These are phyloP conservation scores for Diutina neorugosa DNA, from an alignment of 1,139 yeast species.

Conservation along the genomic window DNA sequence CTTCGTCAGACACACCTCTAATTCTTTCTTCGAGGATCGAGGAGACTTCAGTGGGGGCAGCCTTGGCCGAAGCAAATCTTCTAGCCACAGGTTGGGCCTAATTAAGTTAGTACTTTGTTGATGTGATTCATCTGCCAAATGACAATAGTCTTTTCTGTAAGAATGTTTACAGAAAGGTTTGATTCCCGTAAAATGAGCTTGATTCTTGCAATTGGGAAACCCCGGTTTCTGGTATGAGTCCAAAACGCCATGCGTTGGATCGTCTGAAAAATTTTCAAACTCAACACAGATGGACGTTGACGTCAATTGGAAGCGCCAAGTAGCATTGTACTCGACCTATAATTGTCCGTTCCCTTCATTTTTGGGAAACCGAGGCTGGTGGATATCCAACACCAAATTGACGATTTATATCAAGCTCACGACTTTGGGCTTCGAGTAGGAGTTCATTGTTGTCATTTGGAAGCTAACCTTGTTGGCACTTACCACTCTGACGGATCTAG, in stretches of 20 bases:
- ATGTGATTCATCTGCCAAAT: background rate
- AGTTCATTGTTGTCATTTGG: background rate
- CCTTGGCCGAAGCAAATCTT: conserved; percentile 92
- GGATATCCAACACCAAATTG: background rate
- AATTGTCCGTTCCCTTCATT: background rate
- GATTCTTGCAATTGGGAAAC: background rate
- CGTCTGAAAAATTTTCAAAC: background rate
- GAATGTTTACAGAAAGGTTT: background rate
- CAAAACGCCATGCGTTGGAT: background rate
- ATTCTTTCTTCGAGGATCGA: conserved; percentile 98
- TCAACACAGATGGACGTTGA: background rate
- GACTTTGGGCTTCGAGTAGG: background rate
- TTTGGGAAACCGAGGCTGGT: background rate
- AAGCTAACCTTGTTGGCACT: background rate
- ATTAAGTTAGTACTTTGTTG: conserved; percentile 14
- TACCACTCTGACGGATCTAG: conserved; percentile 4
- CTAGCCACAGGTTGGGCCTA: conserved; percentile 69
- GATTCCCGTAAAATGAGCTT: background rate
- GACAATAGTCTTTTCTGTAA: background rate
- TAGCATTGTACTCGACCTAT: background rate
- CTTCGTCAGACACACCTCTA: conserved; percentile 97
- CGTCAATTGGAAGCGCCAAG: background rate
- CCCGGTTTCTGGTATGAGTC: background rate
- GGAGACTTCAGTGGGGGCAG: conserved; percentile 98
- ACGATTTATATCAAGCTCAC: background rate